Percentiles rank a stretch among this genome's conserved stretches.
These are phyloP conservation scores for Citrus reticulata DNA, from an alignment of 345 rosid species.

Conservation along the genomic window DNA sequence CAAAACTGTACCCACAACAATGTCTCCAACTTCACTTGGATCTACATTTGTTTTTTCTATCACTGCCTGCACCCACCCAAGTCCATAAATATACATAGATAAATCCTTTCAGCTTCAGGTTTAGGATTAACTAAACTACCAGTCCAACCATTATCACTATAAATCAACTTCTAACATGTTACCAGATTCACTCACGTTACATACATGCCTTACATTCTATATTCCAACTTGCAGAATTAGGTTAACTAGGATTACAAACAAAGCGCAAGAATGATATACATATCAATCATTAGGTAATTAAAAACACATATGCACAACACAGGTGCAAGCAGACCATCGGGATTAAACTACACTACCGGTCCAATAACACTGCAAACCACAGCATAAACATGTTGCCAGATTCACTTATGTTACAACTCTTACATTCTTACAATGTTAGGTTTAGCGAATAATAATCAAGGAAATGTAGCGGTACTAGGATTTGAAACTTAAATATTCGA, in stretches of 20 bases:
- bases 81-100: background rate
- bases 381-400: no score
- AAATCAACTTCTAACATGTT: background rate
- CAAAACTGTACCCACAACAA: conserved; percentile 90
- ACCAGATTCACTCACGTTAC: background rate
- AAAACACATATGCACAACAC: no score
- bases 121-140: background rate
- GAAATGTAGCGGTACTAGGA: background rate
- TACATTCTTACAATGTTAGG: background rate
- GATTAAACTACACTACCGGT: no score
- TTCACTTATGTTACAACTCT: no score
- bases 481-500: background rate
- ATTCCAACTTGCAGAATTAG: background rate
- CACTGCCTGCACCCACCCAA: conserved; percentile 57
- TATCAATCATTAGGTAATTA: no score
- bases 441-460: background rate
- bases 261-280: no score
- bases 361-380: no score
- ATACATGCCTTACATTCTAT: background rate
- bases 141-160: background rate
- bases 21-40: conserved; percentile 94
- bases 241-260: no score
- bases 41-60: conserved; percentile 71
- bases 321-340: no score
- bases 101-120: background rate